Evolutionary conservation across 2,329 filamentous ascomycete species (phyloP).

Genomic region (Parascedosporium putredinis): DNA sequence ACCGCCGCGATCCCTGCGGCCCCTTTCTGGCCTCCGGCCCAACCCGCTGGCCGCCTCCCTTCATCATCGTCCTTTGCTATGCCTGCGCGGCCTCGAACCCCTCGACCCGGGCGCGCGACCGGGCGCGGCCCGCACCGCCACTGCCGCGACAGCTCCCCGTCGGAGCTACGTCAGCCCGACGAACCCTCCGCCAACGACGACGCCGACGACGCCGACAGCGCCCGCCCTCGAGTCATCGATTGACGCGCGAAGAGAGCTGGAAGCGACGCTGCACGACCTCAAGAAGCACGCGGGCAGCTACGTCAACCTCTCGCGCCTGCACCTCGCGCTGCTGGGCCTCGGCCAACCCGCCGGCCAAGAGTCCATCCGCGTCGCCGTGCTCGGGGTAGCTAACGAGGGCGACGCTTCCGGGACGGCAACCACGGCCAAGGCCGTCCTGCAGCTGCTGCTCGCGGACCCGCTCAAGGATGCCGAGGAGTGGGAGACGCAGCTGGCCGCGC

Average conservation of each 20-base stretch:
- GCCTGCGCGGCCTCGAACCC: background rate
- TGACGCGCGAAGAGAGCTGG: slow-evolving; percentile 41
- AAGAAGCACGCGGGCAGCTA: slow-evolving; percentile 50
- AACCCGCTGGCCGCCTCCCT: slow-evolving; percentile 1
- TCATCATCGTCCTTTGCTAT: slow-evolving; percentile 12
- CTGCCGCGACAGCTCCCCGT: background rate
- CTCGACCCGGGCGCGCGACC: background rate
- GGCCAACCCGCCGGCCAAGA: slow-evolving; percentile 46
- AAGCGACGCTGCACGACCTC: slow-evolving; percentile 48
- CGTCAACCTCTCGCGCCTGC: slow-evolving; percentile 58
- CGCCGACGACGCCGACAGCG: too few relatives aligned
- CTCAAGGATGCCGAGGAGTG: slow-evolving; percentile 51
- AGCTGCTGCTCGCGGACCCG: slow-evolving; percentile 61
- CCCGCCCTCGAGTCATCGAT: slow-evolving; percentile 12
- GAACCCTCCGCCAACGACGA: background rate
- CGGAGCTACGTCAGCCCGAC: background rate
- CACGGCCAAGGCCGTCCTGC: slow-evolving; percentile 55
- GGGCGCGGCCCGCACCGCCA: background rate
- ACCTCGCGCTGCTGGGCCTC: slow-evolving; percentile 59
- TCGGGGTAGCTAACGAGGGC: slow-evolving; percentile 32
- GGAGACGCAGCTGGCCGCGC: slow-evolving; percentile 51
- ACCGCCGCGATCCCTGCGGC: slow-evolving; percentile 5
- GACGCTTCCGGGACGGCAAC: slow-evolving; percentile 25
- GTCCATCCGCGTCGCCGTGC: slow-evolving; percentile 46
- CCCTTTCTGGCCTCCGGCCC: slow-evolving; percentile 2